phyloP scores from a whole-genome alignment of 257 asterid genomes.

The Ilex asprella region DNA sequence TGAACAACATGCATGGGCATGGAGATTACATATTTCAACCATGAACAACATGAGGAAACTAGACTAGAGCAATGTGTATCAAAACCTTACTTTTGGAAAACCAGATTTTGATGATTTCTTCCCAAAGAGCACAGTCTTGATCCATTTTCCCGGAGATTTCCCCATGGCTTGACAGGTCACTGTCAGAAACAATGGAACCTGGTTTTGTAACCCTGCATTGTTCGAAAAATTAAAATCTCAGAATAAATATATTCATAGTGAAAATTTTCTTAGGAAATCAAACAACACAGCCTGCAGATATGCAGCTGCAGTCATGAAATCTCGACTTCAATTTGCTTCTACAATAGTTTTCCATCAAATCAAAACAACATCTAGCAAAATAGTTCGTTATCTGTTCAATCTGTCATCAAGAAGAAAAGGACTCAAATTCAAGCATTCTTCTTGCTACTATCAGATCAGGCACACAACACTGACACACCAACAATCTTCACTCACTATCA shows the following conservation, averaged over 20 bases:
- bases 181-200: neutral
- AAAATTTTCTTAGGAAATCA: too few relatives aligned
- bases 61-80: conserved; percentile 1
- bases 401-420: too few relatives aligned
- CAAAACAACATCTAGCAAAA: too few relatives aligned
- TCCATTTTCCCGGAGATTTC: conserved; percentile 70
- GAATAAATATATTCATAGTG: neutral
- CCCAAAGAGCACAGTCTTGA: conserved; percentile 42
- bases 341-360: neutral
- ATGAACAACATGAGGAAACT: neutral
- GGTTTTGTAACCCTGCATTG: conserved; percentile 4
- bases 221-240: conserved; percentile 5
- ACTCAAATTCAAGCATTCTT: too few relatives aligned
- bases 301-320: neutral
- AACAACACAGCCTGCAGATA: neutral
- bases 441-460: too few relatives aligned
- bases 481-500: too few relatives aligned
- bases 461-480: too few relatives aligned
- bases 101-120: conserved; percentile 39
- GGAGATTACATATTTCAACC: neutral
- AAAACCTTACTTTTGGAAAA: conserved; percentile 31
- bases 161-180: conserved; percentile 35
- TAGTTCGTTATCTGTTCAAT: too few relatives aligned
- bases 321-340: neutral
- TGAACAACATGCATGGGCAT: neutral